Conservation (phyloP, 176 grass and related monocot genomes). For the Otatea glauca region DNA sequence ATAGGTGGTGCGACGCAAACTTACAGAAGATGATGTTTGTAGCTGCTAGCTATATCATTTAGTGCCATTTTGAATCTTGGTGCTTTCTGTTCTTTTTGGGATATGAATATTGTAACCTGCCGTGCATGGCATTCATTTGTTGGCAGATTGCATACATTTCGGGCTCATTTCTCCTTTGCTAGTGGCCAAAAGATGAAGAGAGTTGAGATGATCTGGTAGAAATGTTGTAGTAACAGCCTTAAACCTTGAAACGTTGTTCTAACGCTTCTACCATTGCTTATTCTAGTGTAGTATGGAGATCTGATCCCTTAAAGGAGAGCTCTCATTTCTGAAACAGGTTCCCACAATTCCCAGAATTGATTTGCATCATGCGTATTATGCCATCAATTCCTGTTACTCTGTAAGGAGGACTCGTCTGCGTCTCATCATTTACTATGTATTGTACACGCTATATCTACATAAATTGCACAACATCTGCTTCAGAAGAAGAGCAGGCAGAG, state of each 20-base stretch:
- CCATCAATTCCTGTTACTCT: neutral
- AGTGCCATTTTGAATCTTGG: constrained; percentile 26
- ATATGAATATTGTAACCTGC: constrained; percentile 14
- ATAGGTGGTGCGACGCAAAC: constrained; percentile 19
- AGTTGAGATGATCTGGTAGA: neutral
- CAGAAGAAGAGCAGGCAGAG: constrained; percentile 81
- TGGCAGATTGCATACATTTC: neutral
- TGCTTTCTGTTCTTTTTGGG: constrained; percentile 16
- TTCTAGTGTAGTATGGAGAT: neutral
- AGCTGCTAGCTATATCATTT: constrained; percentile 1
- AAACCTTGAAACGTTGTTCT: constrained; percentile 7
- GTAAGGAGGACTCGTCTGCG: neutral
- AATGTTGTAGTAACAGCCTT: neutral
- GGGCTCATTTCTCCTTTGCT: neutral
- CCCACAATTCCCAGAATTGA: neutral
- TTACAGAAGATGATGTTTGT: constrained; percentile 39
- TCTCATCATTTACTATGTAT: neutral
- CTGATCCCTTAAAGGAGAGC: neutral
- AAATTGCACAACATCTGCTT: constrained; percentile 1
- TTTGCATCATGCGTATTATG: neutral
- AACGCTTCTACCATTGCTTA: neutral
- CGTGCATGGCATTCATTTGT: constrained; percentile 32
- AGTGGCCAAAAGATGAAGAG: constrained; percentile 8
- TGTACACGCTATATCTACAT: neutral
- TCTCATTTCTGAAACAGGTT: neutral